Evolutionary conservation across 2,329 filamentous ascomycete species (phyloP), one percentile per base, ranked within the genome.

Genomic region (Thyridium curvatum): DNA sequence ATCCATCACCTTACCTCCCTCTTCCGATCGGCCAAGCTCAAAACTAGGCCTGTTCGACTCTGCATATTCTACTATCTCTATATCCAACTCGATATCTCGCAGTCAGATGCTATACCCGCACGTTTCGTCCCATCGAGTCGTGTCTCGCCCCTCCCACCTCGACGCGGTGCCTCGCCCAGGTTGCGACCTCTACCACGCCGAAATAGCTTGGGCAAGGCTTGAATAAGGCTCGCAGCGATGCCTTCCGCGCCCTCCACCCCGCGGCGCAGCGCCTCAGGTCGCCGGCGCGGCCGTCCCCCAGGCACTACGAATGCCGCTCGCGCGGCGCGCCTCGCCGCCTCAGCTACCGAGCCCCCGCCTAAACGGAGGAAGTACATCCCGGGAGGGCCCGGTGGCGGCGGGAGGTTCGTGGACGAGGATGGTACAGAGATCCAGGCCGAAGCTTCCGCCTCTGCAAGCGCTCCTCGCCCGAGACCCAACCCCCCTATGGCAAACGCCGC

Each of bases 351-450:
- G 48, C 81, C 82, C 18, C 80, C 83, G 12, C 71, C 71, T 1
- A 89, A 88, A 64, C 78, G 77, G 55, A 74, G 82, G 49, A 76
- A 79, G 61, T 96, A 95, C 65, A 77, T 94, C 35, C 87, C 91
- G 28, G 89, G 89, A 35, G 89, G 88, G 3, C 84, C 87, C 41
- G 88, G 87, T 30, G 89, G 89, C 34, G 88, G 89, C 41, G 88
- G 89, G 15, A 73, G 89, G 55, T 94, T 89, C 59, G 70, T 93
- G 29, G 86, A 94, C 50, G 72, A 82, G 40, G 78, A 87, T 41
- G 75, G 76, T 37, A 67, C 73, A 43, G 78, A 84, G 46, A 75
- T 72, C 32, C 72, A 72, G 32, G 69, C 72, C 52, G 61, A 56
- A 59, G 65, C 51, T 56, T 65, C 52, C 60, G 71, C 50, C 67